A percentile compares a stretch with the other conserved stretches of the same genome.
These are phyloP conservation scores for Mycena pura DNA, from an alignment of 768 basidiomycete species.

Conservation along the genomic window DNA sequence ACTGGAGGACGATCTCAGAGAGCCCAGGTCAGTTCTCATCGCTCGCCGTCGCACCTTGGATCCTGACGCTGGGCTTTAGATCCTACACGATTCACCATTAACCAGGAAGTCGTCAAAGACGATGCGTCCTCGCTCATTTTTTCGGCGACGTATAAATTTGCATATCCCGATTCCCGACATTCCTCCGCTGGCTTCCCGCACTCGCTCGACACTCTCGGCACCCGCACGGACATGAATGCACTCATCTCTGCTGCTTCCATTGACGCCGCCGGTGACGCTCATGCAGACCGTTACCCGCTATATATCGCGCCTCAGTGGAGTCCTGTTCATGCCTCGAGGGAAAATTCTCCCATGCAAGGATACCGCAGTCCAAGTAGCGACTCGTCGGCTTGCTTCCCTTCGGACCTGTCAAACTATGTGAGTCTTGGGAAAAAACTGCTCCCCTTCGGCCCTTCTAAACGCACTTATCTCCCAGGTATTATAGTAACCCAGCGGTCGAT, in stretches of 20 bases:
- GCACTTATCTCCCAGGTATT: constrained; percentile 19
- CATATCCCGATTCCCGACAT: constrained; percentile 21
- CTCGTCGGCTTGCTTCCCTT: constrained; percentile 36
- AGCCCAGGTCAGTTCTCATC: constrained; percentile 56
- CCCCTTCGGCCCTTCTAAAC: constrained; percentile 12
- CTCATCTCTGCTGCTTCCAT: constrained; percentile 3
- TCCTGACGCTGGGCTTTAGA: constrained; percentile 46
- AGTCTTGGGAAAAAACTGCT: constrained; percentile 28
- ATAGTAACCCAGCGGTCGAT: constrained; percentile 7
- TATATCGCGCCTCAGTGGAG: constrained; percentile 10
- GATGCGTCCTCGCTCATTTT: constrained; percentile 48
- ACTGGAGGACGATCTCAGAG: constrained; percentile 66
- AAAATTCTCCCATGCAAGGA: constrained; percentile 22
- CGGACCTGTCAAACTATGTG: constrained; percentile 42
- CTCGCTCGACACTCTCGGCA: too few relatives aligned
- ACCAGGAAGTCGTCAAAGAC: constrained; percentile 63
- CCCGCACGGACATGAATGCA: constrained; percentile 1
- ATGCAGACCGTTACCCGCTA: constrained; percentile 6
- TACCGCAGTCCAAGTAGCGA: constrained; percentile 21
- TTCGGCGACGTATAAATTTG: constrained; percentile 64
- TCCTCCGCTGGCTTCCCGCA: too few relatives aligned
- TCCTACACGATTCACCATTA: constrained; percentile 68
- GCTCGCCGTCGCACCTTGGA: neutral
- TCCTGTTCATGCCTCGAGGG: neutral
- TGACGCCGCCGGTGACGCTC: neutral